A percentile compares a stretch with the other conserved stretches of the same genome.
Evolutionary conservation across 2,329 filamentous ascomycete species (phyloP).

Genomic region (Fusarium paranaense): DNA sequence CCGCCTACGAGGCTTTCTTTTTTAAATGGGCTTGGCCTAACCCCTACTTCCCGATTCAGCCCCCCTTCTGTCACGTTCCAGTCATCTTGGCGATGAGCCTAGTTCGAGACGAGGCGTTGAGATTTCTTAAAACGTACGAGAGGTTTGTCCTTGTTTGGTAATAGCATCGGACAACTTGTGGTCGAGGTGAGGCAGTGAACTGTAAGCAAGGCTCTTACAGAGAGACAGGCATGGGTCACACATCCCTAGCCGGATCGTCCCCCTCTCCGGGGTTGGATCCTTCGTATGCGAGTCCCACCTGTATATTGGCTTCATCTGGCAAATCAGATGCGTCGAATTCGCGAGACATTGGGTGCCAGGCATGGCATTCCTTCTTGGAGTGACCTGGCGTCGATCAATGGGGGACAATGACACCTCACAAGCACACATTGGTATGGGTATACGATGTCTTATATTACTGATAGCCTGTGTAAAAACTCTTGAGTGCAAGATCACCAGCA

Average conservation of each 20-base stretch:
- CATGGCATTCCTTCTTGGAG: neutral
- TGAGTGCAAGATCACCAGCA: neutral
- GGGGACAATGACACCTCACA: neutral
- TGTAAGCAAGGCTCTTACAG: neutral
- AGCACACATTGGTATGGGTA: neutral
- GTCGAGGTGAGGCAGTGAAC: neutral
- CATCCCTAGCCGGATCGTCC: conserved; percentile 15
- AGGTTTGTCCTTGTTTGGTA: neutral
- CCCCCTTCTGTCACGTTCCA: neutral
- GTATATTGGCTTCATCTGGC: conserved; percentile 1
- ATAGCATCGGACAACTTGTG: neutral
- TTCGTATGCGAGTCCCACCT: neutral
- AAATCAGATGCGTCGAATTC: conserved; percentile 22
- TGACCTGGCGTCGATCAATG: neutral
- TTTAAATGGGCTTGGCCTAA: conserved; percentile 5
- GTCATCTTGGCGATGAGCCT: neutral
- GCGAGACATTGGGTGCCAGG: conserved; percentile 17
- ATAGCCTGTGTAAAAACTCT: neutral
- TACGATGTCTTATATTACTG: neutral
- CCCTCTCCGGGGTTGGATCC: conserved; percentile 18
- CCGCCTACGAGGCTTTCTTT: neutral
- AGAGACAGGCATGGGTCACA: neutral
- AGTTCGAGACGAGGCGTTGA: neutral
- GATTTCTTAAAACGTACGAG: neutral
- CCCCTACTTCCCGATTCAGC: conserved; percentile 22